These are phyloP conservation scores for Teunomyces tritomae DNA, from an alignment of 805 yeast genomes.

Conservation along the genomic window DNA sequence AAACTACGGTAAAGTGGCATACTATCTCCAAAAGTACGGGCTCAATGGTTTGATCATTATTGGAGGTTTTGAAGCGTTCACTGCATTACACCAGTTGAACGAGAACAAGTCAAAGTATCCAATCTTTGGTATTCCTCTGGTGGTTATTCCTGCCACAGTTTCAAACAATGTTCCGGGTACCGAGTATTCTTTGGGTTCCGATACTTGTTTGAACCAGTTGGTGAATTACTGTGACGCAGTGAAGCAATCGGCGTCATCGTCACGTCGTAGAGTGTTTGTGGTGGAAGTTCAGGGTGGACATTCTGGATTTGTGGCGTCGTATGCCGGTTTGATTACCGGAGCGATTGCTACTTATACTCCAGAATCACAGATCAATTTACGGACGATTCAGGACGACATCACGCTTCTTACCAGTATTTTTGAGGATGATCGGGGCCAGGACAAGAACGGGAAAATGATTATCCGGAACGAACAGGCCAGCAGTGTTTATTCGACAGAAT, in stretches of 20 bases:
- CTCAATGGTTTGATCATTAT: slow-evolving; percentile 71
- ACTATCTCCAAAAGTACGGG: slow-evolving; percentile 62
- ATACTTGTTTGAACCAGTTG: slow-evolving; percentile 70
- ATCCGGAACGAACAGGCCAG: slow-evolving; percentile 67
- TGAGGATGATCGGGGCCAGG: slow-evolving; percentile 60
- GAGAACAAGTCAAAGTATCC: slow-evolving; percentile 61
- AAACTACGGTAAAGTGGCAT: slow-evolving; percentile 70
- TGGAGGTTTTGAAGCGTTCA: slow-evolving; percentile 82
- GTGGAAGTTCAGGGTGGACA: slow-evolving; percentile 87
- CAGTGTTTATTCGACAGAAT: slow-evolving; percentile 62
- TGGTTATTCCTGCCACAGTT: slow-evolving; percentile 74
- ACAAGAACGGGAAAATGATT: slow-evolving; percentile 66
- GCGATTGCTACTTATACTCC: slow-evolving; percentile 76
- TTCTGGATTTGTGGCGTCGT: slow-evolving; percentile 74
- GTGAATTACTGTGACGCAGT: slow-evolving; percentile 76
- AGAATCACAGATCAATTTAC: slow-evolving; percentile 61
- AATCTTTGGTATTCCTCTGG: slow-evolving; percentile 73
- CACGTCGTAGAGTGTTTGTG: slow-evolving; percentile 75
- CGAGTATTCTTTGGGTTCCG: slow-evolving; percentile 73
- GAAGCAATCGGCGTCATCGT: slow-evolving; percentile 74
- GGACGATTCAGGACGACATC: slow-evolving; percentile 64
- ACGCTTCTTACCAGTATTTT: slow-evolving; percentile 57
- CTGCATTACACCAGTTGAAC: slow-evolving; percentile 66
- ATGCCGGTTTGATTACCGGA: slow-evolving; percentile 66
- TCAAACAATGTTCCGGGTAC: slow-evolving; percentile 83